Evolutionary conservation across 2,329 filamentous ascomycete species (phyloP).

Genomic region (Pseudogymnoascus destructans): DNA sequence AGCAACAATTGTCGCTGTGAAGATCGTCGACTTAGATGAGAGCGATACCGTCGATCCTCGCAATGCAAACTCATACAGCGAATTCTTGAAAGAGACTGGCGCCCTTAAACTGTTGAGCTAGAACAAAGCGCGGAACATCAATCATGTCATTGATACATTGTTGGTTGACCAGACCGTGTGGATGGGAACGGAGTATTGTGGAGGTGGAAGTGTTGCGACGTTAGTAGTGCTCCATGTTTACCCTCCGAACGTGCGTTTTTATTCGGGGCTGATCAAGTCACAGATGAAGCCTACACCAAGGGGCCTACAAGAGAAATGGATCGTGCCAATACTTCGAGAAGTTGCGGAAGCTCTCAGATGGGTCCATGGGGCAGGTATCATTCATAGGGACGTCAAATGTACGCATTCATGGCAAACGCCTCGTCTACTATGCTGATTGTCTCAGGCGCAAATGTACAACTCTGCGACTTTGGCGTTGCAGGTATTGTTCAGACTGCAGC

Average conservation of each 20-base stretch:
- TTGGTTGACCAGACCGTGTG: slow-evolving; percentile 69
- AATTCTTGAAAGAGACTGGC: slow-evolving; percentile 55
- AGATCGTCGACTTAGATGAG: slow-evolving; percentile 76
- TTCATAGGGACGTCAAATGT: slow-evolving; percentile 60
- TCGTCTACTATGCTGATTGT: no score
- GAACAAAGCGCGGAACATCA: slow-evolving; percentile 65
- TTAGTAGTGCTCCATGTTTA: no score
- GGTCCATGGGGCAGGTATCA: slow-evolving; percentile 56
- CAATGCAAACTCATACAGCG: slow-evolving; percentile 52
- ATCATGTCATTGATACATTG: slow-evolving; percentile 66
- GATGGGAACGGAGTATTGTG: slow-evolving; percentile 81
- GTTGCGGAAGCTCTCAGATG: slow-evolving; percentile 52
- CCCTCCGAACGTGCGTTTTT: no score
- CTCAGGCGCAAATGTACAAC: slow-evolving; percentile 64
- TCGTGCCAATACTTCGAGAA: slow-evolving; percentile 53
- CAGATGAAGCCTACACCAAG: slow-evolving; percentile 53
- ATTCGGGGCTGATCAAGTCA: slow-evolving; percentile 21
- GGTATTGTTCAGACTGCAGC: slow-evolving; percentile 63
- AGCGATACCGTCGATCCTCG: slow-evolving; percentile 55
- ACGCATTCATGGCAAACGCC: no score
- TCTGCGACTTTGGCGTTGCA: slow-evolving; percentile 76
- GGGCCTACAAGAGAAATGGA: slow-evolving; percentile 57
- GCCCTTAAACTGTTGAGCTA: slow-evolving; percentile 61
- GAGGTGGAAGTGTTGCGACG: slow-evolving; percentile 67
- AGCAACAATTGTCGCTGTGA: slow-evolving; percentile 52